phyloP scores from a whole-genome alignment of 169 alveolate species.

The Plasmodium gonderi region DNA sequence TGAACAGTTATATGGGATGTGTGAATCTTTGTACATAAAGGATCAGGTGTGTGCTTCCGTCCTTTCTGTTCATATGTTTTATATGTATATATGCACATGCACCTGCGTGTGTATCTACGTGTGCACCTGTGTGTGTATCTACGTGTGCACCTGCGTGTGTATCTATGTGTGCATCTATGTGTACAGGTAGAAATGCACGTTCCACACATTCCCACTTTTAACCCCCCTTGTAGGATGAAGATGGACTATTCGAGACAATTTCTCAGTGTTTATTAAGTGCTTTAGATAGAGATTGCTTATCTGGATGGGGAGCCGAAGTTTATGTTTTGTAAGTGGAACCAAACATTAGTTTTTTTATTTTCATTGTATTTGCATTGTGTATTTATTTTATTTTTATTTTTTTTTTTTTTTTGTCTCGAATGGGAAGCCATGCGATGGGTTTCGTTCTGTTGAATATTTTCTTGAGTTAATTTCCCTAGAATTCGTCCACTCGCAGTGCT shows the following conservation, averaged over 20 bases:
- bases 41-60: constrained; percentile 85
- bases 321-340: constrained; percentile 83
- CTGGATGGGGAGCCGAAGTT: constrained; percentile 99
- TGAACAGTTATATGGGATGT: constrained; percentile 96
- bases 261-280: constrained; percentile 96
- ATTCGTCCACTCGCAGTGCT: not conserved
- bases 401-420: no score
- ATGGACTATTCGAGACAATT: constrained; percentile 93
- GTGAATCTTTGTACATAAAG: constrained; percentile 95
- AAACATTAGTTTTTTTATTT: no score
- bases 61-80: no score
- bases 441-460: no score
- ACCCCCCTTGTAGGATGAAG: constrained; percentile 80
- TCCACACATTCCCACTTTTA: not conserved
- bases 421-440: no score
- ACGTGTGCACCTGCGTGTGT: not conserved
- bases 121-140: not conserved
- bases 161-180: not conserved
- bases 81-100: not conserved
- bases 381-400: no score
- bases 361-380: no score
- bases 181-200: not conserved
- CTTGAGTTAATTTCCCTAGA: no score
- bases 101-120: not conserved
- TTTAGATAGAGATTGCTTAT: constrained; percentile 95